phyloP scores from a whole-genome alignment of 1,139 yeast genomes.

The Pichia norvegensis region DNA sequence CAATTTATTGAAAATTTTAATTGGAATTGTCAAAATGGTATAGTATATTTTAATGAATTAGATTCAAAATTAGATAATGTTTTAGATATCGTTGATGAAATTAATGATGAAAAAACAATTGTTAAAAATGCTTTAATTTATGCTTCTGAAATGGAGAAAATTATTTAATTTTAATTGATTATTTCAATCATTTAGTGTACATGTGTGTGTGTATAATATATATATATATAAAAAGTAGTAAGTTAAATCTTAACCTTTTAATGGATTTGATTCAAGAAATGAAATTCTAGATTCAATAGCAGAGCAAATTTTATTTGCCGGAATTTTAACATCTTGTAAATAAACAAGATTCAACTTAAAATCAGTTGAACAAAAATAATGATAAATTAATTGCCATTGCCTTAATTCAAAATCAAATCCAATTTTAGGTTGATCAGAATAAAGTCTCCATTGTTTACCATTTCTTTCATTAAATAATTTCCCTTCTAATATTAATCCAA shows the following conservation, averaged over 20 bases:
- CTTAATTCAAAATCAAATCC: slow-evolving; percentile 50
- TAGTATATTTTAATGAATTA: slow-evolving; percentile 44
- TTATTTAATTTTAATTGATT: slow-evolving; percentile 38
- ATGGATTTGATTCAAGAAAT: slow-evolving; percentile 13
- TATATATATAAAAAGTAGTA: not conserved
- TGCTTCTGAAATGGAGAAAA: slow-evolving; percentile 83
- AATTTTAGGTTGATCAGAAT: slow-evolving; percentile 35
- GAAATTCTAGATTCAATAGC: slow-evolving; percentile 20
- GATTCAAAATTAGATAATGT: slow-evolving; percentile 20
- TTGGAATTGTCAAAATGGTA: slow-evolving; percentile 58
- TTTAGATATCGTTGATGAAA: slow-evolving; percentile 17
- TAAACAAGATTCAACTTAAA: slow-evolving; percentile 23
- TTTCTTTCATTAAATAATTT: slow-evolving; percentile 31
- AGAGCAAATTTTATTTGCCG: slow-evolving; percentile 20
- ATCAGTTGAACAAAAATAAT: slow-evolving; percentile 28
- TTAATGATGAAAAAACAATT: slow-evolving; percentile 37
- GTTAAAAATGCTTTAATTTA: slow-evolving; percentile 64
- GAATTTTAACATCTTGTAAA: slow-evolving; percentile 18
- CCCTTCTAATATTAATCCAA: slow-evolving; percentile 25
- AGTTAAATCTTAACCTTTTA: not conserved
- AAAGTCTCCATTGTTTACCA: slow-evolving; percentile 39
- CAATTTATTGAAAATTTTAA: slow-evolving; percentile 51
- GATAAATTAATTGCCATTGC: slow-evolving; percentile 29
- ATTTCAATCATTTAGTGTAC: not conserved
- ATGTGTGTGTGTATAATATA: slow-evolving; percentile 1